Base-by-base conservation (phyloP, 2,329 filamentous ascomycete genomes). In the Stachybotrys elegans region DNA sequence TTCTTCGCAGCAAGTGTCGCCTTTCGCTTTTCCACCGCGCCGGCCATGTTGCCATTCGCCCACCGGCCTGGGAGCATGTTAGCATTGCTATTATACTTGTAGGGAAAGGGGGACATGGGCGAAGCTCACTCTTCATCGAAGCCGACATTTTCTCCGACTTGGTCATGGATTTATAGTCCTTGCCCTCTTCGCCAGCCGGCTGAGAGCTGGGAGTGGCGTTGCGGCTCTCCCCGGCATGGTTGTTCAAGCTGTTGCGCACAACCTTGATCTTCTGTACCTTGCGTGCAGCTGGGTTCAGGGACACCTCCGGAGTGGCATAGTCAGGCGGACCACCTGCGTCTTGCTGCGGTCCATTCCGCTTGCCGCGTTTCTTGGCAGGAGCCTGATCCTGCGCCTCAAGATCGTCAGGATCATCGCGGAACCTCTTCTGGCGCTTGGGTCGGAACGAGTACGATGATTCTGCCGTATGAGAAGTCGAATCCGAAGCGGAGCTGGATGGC, bases 71-170 rank as follows among this genome's bases (percentile, higher is more conserved):
- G 35, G n/a, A 40, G 29, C 14, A 31, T 38, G 55, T 60, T 58
- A 65, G 63, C 47, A 37, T 16, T 40, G 31, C 25, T 16, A 19
- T 35, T 32, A 23, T 19, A 11, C 17, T 16, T 6, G 21, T 6
- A 40, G 11, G n/a, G 12, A 22, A 12, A 37, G 6, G 17, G 19
- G 13, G 39, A 5, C 4, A 2, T 8, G 17, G 1, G 5, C 19
- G 35, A 38, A 32, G 61, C 72, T 65, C 67, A 81, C 78, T 76
- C 66, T 79, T 79, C 78, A 82, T 82, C 3, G 77, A 81, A 16
- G 71, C 72, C n/a, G 75, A 79, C 78, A 82, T 81, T 68, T 82
- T 82, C 62, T 82, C 78, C 22, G 76, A 79, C 64, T 82, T 82
- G 39, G 76, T 81, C 77, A 81, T 81, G 35, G 73, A 69, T 27